Evolutionary conservation across 441 rosid genomes (phyloP).

Genomic region (Brassica hybrid): DNA sequence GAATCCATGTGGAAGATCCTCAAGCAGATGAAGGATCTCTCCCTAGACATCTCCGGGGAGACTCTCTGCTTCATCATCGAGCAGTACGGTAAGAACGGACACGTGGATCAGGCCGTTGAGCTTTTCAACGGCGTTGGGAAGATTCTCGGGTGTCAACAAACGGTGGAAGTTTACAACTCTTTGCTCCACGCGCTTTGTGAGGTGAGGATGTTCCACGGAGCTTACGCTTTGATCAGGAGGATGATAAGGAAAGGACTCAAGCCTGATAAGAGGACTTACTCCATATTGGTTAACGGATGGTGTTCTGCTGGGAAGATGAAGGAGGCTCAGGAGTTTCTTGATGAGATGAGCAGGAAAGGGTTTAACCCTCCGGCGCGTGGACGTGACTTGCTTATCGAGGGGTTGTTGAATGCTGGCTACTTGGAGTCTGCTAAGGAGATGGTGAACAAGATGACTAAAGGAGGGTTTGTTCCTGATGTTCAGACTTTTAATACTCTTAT

Average conservation of each 20-base stretch:
- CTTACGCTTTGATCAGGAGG: slow-evolving; percentile 80
- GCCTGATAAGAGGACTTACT: slow-evolving; percentile 70
- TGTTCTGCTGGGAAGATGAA: slow-evolving; percentile 79
- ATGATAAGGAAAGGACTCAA: slow-evolving; percentile 74
- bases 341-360: slow-evolving; percentile 86
- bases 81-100: slow-evolving; percentile 74
- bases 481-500: slow-evolving; percentile 67
- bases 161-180: slow-evolving; percentile 60
- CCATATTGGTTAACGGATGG: slow-evolving; percentile 79
- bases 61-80: slow-evolving; percentile 75
- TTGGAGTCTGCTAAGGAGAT: slow-evolving; percentile 81
- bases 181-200: slow-evolving; percentile 80
- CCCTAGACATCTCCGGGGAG: slow-evolving; percentile 56
- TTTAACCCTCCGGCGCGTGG: slow-evolving; percentile 88
- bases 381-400: slow-evolving; percentile 85
- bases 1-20: slow-evolving; percentile 87
- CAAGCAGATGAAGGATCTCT: slow-evolving; percentile 62
- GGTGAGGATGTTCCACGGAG: slow-evolving; percentile 82
- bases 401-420: slow-evolving; percentile 74
- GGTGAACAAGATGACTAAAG: slow-evolving; percentile 77
- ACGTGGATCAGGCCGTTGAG: slow-evolving; percentile 81
- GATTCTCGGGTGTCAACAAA: slow-evolving; percentile 60
- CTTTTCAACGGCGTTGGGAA: slow-evolving; percentile 66
- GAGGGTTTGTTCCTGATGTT: slow-evolving; percentile 69
- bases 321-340: slow-evolving; percentile 79